Base-by-base conservation (phyloP, 2,329 filamentous ascomycete genomes). In the Ophiocordyceps camponoti-floridani region DNA sequence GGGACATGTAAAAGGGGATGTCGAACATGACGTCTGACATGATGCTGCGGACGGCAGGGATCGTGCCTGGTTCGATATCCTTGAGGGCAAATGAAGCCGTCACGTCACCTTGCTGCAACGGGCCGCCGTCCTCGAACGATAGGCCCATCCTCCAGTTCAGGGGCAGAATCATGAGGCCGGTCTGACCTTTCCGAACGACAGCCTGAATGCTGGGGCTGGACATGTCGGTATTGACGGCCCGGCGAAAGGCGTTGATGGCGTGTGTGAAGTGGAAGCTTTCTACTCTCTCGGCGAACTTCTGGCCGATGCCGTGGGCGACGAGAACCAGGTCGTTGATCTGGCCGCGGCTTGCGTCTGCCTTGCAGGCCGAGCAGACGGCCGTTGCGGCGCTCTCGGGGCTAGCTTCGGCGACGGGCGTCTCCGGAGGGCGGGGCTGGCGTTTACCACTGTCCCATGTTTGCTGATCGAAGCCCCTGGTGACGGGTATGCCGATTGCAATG, bases 1-100 rank as follows among this genome's bases (percentile, higher is more conserved):
- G 84, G 0, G 89, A 96, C 64, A 98, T 80, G 63, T 96, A 98
- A 58, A 94, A 96, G 0, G 91, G 91, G 43, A 98, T 89, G 58
- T 98, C 91, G 43, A 96, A 81, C 86, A 98, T 95, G 53, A 98
- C 86, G 59, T 98, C 91, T 40, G 84, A 93, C 48, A 98, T 93
- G 57, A 98, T 78, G 56, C 83, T 85, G 41, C 91, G 80, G n/a
- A 98, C 82, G 1, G 85, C 87, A 0, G 89, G 88, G 28, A 98
- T 84, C 0, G 85, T 91, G 40, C 80, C 75, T 1, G 87, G 88
- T 5, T 94, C 94, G 51, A 98, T 95, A 52, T 96, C 88, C 52
- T 88, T 83, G 13, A 98, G 68, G 0, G 63, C 59, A 51, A 72
- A 74, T 37, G 80, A 79, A 30, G 76, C 69, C 4, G 72, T 65